Evolutionary conservation across 1,284 basidiomycete species (phyloP).

Genomic region (Hemileia vastatrix): DNA sequence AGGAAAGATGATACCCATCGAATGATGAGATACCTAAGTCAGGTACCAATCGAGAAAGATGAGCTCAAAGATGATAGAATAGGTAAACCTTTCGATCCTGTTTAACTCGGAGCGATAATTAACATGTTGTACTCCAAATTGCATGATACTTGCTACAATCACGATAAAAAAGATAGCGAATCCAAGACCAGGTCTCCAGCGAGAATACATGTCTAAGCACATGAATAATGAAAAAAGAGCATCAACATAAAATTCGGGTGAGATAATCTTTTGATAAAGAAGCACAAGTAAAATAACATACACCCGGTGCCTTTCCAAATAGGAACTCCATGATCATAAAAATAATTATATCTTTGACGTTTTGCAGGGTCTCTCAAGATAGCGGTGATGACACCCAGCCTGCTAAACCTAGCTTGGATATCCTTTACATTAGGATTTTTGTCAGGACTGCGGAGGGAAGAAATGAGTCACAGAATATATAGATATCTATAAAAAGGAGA

Average conservation of each 20-base stretch:
- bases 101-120: slow-evolving; percentile 64
- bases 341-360: slow-evolving; percentile 70
- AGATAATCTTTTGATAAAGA: background rate
- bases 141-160: slow-evolving; percentile 62
- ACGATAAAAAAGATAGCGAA: slow-evolving; percentile 66
- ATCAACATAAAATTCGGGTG: background rate
- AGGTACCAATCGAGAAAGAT: background rate
- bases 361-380: slow-evolving; percentile 68
- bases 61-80: background rate
- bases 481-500: slow-evolving; percentile 6
- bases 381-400: slow-evolving; percentile 70
- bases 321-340: slow-evolving; percentile 81
- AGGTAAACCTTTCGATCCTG: slow-evolving; percentile 49
- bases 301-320: slow-evolving; percentile 58
- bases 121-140: slow-evolving; percentile 65
- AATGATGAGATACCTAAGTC: background rate
- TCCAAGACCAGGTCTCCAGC: slow-evolving; percentile 78
- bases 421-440: slow-evolving; percentile 76
- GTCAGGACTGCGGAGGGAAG: slow-evolving; percentile 60
- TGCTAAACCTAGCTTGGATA: slow-evolving; percentile 73
- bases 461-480: background rate
- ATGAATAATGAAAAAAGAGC: background rate
- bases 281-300: slow-evolving; percentile 8
- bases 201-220: slow-evolving; percentile 81
- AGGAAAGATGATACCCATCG: background rate